These are phyloP conservation scores for Gamarada debralockiae DNA, from an alignment of 495 filamentous ascomycete species.

Conservation along the genomic window DNA sequence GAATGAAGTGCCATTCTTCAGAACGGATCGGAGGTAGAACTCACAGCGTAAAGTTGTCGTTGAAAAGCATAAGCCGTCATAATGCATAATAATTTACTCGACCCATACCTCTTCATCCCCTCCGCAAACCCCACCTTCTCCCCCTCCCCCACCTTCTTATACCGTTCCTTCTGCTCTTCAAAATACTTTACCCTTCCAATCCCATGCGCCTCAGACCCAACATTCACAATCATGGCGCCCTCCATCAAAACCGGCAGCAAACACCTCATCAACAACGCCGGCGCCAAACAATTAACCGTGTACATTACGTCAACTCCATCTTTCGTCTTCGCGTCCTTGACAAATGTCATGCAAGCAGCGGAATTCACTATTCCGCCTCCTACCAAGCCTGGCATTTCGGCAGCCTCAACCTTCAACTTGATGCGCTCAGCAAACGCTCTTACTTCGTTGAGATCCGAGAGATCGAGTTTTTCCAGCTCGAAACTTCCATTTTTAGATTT, in stretches of 20 bases:
- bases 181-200: background rate
- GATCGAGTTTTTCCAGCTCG: background rate
- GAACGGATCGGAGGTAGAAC: too few species aligned
- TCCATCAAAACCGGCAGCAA: too few species aligned
- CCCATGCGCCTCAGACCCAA: too few species aligned
- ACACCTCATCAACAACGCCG: background rate
- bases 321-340: background rate
- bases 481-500: background rate
- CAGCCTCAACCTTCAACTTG: background rate
- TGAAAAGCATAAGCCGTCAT: too few species aligned
- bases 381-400: background rate
- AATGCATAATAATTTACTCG: background rate
- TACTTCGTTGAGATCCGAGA: background rate
- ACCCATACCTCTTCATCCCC: slow-evolving; percentile 5
- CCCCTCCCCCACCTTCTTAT: background rate
- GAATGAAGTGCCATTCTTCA: too few species aligned
- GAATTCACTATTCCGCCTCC: background rate
- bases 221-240: too few species aligned
- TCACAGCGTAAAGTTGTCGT: too few species aligned
- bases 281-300: background rate
- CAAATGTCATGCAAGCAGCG: background rate
- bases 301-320: background rate
- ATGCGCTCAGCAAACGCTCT: background rate
- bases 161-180: background rate
- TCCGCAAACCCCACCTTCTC: slow-evolving; percentile 1